These are phyloP conservation scores for Hypoxylon sp. DNA, from an alignment of 2,329 filamentous ascomycete genomes.

Conservation along the genomic window DNA sequence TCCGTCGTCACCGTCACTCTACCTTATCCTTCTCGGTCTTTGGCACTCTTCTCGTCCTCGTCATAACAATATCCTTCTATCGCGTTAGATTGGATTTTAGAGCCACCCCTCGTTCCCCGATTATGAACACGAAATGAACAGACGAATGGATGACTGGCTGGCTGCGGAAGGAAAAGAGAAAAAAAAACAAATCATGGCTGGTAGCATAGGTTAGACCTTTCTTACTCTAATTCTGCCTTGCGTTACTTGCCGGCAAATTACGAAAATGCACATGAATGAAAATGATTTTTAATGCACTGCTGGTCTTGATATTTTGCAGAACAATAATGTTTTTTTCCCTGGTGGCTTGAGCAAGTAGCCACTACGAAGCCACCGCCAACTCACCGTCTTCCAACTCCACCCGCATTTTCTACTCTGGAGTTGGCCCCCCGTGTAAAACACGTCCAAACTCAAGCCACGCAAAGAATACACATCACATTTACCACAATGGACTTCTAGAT, in stretches of 20 bases:
- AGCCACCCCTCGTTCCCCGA: constrained; percentile 11
- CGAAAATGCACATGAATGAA: constrained; percentile 24
- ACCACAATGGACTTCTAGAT: too few relatives aligned
- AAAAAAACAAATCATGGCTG: constrained; percentile 2
- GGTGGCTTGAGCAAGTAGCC: neutral
- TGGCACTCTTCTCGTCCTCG: constrained; percentile 6
- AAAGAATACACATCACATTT: too few relatives aligned
- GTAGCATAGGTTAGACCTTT: constrained; percentile 25
- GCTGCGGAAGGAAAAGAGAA: constrained; percentile 5
- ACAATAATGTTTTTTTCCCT: neutral
- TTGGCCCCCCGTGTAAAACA: too few relatives aligned
- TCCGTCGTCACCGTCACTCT: constrained; percentile 11
- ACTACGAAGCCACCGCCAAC: neutral
- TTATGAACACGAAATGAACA: constrained; percentile 1
- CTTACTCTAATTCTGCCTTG: constrained; percentile 17
- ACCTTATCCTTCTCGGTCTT: constrained; percentile 6
- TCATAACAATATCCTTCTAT: constrained; percentile 5
- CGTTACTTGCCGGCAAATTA: constrained; percentile 3
- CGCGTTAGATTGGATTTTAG: constrained; percentile 10
- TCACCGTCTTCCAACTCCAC: too few relatives aligned
- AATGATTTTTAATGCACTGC: constrained; percentile 18
- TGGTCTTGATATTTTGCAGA: neutral
- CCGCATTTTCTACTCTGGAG: too few relatives aligned
- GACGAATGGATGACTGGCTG: too few relatives aligned
- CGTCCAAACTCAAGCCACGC: too few relatives aligned